A percentile compares a stretch with the other conserved stretches of the same genome.
phyloP scores from a whole-genome alignment of 2,329 filamentous ascomycete genomes.

The Aureobasidium sp. region DNA sequence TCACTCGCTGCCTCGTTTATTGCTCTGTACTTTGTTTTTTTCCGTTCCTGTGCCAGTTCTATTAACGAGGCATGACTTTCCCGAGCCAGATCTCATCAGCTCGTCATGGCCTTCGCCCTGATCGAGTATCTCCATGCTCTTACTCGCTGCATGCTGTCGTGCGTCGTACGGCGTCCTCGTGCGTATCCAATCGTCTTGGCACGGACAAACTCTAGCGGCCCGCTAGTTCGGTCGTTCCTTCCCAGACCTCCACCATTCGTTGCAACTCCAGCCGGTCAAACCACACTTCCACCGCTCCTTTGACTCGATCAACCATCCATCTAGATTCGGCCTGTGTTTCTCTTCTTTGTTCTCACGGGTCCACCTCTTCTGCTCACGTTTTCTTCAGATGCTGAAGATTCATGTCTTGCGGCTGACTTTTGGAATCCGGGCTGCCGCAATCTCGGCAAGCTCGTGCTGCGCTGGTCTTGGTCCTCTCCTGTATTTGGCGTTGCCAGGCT shows the following conservation, averaged over 20 bases:
- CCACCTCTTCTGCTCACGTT: neutral
- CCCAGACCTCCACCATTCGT: neutral
- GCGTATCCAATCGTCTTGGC: neutral
- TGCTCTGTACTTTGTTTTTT: neutral
- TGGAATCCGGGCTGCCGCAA: neutral
- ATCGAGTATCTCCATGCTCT: neutral
- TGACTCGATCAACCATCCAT: neutral
- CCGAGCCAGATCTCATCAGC: neutral
- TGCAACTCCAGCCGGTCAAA: neutral
- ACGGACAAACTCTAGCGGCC: neutral
- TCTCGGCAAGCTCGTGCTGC: constrained; percentile 1
- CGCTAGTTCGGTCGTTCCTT: constrained; percentile 1
- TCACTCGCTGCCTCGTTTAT: neutral
- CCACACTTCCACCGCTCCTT: neutral
- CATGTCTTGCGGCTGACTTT: neutral
- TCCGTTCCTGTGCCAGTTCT: neutral
- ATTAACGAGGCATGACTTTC: neutral
- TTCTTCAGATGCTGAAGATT: constrained; percentile 5
- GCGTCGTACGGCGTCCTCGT: neutral
- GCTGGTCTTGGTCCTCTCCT: neutral
- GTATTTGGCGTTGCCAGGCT: constrained; percentile 3
- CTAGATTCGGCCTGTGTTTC: neutral
- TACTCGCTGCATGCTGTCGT: neutral
- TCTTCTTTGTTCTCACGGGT: neutral
- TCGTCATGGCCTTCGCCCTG: neutral